Percentiles rank a stretch among this genome's conserved stretches.
Conservation (phyloP, 495 filamentous ascomycete species). For the Xylaria bambusicola region DNA sequence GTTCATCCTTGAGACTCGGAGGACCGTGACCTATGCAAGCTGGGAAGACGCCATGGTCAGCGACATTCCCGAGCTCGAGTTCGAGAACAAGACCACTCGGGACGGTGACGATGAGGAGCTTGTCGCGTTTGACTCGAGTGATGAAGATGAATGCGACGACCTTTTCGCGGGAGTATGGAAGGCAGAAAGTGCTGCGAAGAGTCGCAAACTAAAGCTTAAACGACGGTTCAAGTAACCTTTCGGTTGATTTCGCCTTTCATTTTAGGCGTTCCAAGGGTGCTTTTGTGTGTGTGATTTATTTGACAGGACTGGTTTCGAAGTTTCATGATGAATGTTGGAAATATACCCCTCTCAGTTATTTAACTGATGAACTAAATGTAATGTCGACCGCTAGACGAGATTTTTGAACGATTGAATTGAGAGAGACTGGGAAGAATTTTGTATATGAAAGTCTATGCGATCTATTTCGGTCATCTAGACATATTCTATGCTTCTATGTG, state of each 20-base stretch:
- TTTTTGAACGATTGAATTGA: too few species aligned
- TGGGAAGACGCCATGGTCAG: constrained; percentile 62
- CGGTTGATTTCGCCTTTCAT: background rate
- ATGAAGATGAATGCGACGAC: constrained; percentile 95
- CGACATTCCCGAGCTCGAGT: constrained; percentile 22
- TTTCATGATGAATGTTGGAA: background rate
- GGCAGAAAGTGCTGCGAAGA: constrained; percentile 62
- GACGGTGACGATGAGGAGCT: constrained; percentile 27
- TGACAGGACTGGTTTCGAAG: too few species aligned
- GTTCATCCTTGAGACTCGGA: constrained; percentile 88
- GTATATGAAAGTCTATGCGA: background rate
- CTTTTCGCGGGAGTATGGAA: constrained; percentile 88
- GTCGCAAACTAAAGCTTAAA: constrained; percentile 28
- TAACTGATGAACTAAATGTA: too few species aligned
- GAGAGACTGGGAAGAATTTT: too few species aligned
- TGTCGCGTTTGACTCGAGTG: constrained; percentile 82
- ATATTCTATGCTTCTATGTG: background rate
- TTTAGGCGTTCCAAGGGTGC: background rate
- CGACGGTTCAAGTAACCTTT: background rate
- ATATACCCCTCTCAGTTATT: constrained; percentile 6
- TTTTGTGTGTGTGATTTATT: background rate
- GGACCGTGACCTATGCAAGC: constrained; percentile 62
- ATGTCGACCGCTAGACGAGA: too few species aligned
- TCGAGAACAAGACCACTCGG: constrained; percentile 9
- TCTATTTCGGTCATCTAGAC: too few species aligned